Conservation (phyloP, 306 rosid species). For the Quillaja saponaria region DNA sequence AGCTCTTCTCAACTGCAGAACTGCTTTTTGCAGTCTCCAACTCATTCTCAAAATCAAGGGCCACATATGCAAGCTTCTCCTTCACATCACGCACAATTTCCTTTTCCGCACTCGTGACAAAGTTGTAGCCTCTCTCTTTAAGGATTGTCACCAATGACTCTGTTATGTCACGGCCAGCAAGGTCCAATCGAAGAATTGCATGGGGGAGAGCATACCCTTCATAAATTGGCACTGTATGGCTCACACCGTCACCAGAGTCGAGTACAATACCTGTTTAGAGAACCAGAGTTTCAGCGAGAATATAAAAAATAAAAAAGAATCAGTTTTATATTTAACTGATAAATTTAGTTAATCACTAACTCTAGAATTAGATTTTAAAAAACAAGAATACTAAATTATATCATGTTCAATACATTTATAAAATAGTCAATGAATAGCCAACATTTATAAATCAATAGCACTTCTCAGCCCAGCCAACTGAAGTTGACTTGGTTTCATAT, state of each 20-base stretch:
- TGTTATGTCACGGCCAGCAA: conserved; percentile 74
- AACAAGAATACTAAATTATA: background rate
- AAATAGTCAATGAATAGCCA: no score
- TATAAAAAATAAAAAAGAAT: conserved; percentile 1
- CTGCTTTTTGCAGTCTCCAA: conserved; percentile 65
- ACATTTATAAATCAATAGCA: background rate
- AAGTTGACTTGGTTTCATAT: background rate
- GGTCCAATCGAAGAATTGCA: conserved; percentile 73
- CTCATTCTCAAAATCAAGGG: conserved; percentile 73
- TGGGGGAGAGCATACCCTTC: conserved; percentile 78
- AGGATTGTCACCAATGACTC: conserved; percentile 67
- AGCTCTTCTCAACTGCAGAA: conserved; percentile 69
- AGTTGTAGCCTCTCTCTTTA: conserved; percentile 74
- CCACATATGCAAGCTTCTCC: conserved; percentile 73
- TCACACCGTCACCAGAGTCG: conserved; percentile 80
- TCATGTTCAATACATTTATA: no score
- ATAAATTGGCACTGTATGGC: conserved; percentile 75
- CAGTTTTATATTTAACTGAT: background rate
- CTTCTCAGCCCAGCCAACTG: background rate
- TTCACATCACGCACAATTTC: conserved; percentile 84
- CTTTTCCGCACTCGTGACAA: conserved; percentile 68
- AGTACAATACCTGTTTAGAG: conserved; percentile 58
- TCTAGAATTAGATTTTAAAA: background rate
- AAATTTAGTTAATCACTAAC: background rate
- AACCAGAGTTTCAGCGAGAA: conserved; percentile 22